Evolutionary conservation across 2,329 filamentous ascomycete species (phyloP), one percentile per base, ranked within the genome.

Genomic region (Cryphonectria carpinicola): DNA sequence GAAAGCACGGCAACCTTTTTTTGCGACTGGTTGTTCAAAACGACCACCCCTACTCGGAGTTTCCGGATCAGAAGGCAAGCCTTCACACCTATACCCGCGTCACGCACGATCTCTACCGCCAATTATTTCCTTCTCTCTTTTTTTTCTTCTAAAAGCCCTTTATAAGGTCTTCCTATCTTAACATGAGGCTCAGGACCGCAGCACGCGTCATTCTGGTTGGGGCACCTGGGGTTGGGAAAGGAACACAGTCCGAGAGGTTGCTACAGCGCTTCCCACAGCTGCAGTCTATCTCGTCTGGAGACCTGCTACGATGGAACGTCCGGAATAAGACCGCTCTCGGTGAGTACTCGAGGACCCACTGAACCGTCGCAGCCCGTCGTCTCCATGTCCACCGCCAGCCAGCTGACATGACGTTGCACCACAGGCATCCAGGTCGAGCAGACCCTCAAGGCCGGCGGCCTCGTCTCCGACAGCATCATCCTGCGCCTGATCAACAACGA

Each of bases 201-300:
- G 96, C 96, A 68, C 92, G 96, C 73, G 91, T 98, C 74, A 98
- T 99, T 79, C 89, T 99, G 75, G 89, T 99, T 76, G 96, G 96
- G 76, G 95, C 95, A 67, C 96, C 96, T n/a, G 95, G 95, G 71
- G 96, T 97, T 70, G 96, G 96, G 73, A 99, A 99, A 82, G 96
- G 95, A 73, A 99, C 96, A 3, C 96, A 99, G 84, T 94, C 93
- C 66, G 93, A 97, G 81, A 90, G 96, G 73, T 86, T 99, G 73
- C 90, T 98, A 75, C 85, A 90, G 76, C 90, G 93, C 75, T 99
- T 96, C 79, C 93, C 95, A 4, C 93, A 98, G 78, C 86, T 99
- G 63, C 92, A 93, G 67, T 91, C 94, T 25, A 95, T 99, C 81
- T 97, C 94, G 82, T 97, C 96, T 4, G 96, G 96, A 72, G 95